Evolutionary conservation across 1,284 basidiomycete genomes (phyloP).

Genomic region (Anthracocystis walkeri): DNA sequence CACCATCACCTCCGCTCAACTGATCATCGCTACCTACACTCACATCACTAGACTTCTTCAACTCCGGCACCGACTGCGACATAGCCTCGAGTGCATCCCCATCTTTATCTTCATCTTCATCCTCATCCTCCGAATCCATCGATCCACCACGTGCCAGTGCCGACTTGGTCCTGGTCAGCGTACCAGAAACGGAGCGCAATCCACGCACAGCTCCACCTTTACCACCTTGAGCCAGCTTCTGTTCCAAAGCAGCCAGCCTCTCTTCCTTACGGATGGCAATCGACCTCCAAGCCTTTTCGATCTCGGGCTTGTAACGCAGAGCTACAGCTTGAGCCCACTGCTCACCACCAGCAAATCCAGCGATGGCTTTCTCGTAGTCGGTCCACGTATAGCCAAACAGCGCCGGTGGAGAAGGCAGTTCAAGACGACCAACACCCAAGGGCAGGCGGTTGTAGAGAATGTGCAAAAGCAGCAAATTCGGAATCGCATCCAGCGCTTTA

Average conservation of each 20-base stretch:
- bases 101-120: conserved; percentile 19
- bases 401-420: conserved; percentile 59
- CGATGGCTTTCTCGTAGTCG: conserved; percentile 64
- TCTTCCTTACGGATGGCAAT: conserved; percentile 28
- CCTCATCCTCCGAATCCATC: conserved; percentile 30
- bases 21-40: conserved; percentile 11
- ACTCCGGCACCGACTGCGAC: conserved; percentile 61
- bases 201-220: conserved; percentile 18
- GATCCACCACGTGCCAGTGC: conserved; percentile 32
- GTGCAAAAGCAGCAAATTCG: conserved; percentile 62
- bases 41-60: conserved; percentile 39
- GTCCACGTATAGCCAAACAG: conserved; percentile 62
- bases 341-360: conserved; percentile 62
- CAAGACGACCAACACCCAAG: conserved; percentile 32
- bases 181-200: conserved; percentile 32
- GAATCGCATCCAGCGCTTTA: conserved; percentile 62
- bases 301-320: conserved; percentile 54
- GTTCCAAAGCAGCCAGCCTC: conserved; percentile 26
- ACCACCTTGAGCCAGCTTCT: conserved; percentile 6
- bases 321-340: conserved; percentile 60
- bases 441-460: conserved; percentile 65
- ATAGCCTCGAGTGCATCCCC: conserved; percentile 42
- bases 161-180: conserved; percentile 20
- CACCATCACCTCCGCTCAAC: conserved; percentile 1
- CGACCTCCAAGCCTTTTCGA: conserved; percentile 44